phyloP scores from a whole-genome alignment of 371 early-diverging fungal genomes.

The Mucor irregularis region DNA sequence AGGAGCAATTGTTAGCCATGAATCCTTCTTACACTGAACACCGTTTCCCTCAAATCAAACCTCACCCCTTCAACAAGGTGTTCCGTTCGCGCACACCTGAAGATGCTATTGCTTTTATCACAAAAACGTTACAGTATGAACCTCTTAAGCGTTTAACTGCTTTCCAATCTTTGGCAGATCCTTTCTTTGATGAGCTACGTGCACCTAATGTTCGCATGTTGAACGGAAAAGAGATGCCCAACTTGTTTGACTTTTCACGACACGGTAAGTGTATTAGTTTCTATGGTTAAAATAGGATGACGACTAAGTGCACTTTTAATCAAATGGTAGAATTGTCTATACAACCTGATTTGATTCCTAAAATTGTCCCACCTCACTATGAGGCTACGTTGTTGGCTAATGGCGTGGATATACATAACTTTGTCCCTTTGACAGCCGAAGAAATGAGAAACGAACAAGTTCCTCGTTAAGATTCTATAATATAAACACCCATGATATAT shows the following conservation, averaged over 20 bases:
- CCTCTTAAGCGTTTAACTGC: conserved; percentile 91
- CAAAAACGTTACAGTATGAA: conserved; percentile 91
- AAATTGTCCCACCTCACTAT: conserved; percentile 65
- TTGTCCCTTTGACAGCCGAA: conserved; percentile 39
- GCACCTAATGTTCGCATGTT: conserved; percentile 78
- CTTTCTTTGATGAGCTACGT: conserved; percentile 97
- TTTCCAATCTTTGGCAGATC: conserved; percentile 92
- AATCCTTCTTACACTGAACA: conserved; percentile 97
- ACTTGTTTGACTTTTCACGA: conserved; percentile 88
- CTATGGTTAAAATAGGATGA: too few species aligned
- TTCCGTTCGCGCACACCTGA: conserved; percentile 84
- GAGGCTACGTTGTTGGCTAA: conserved; percentile 53
- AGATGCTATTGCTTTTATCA: conserved; percentile 90
- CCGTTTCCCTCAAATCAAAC: conserved; percentile 97
- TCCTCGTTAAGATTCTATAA: conserved; percentile 16
- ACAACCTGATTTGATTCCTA: conserved; percentile 54
- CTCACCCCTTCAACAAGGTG: conserved; percentile 79
- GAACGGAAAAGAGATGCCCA: conserved; percentile 81
- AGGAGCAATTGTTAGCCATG: conserved; percentile 94
- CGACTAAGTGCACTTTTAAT: not conserved
- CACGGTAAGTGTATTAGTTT: conserved; percentile 56
- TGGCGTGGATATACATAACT: conserved; percentile 47
- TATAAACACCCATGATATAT: too few species aligned
- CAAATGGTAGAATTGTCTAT: conserved; percentile 44
- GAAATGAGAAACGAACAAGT: conserved; percentile 31